Conservation (phyloP, 225 moss, liverwort and hornwort genomes). For the Neckera pumila region DNA sequence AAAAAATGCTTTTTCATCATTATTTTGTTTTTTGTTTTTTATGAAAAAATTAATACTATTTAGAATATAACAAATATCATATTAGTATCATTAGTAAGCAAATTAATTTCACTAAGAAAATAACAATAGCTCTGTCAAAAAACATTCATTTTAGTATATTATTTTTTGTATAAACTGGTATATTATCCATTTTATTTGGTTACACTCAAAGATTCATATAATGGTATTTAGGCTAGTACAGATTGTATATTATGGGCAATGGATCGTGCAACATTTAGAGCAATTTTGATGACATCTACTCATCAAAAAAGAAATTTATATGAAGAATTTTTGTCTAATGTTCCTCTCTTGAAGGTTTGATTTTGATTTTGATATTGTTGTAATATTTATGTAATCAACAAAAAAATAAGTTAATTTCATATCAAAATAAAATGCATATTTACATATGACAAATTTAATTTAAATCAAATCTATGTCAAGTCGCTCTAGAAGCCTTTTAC, state of each 20-base stretch:
- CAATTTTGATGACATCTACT: conserved; percentile 83
- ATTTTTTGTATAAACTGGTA: too few species aligned
- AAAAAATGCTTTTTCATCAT: neutral
- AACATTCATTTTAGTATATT: fast-evolving
- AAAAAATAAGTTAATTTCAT: neutral
- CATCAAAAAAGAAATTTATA: conserved; percentile 63
- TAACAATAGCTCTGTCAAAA: neutral
- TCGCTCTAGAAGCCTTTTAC: too few species aligned
- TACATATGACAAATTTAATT: too few species aligned
- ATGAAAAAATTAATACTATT: neutral
- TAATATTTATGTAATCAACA: neutral
- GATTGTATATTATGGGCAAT: conserved; percentile 89
- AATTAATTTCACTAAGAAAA: neutral
- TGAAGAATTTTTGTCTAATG: conserved; percentile 74
- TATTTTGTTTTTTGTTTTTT: too few species aligned
- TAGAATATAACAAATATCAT: neutral
- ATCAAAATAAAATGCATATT: too few species aligned
- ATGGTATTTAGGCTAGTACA: conserved; percentile 52
- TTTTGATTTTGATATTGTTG: neutral
- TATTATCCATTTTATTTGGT: too few species aligned
- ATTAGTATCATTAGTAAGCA: neutral
- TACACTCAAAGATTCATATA: neutral
- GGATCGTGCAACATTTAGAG: conserved; percentile 71
- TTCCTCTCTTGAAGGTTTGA: conserved; percentile 61
- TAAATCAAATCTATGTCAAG: neutral